Conservation (phyloP, 1,284 basidiomycete species). For the Cutaneotrichosporon sp. region DNA sequence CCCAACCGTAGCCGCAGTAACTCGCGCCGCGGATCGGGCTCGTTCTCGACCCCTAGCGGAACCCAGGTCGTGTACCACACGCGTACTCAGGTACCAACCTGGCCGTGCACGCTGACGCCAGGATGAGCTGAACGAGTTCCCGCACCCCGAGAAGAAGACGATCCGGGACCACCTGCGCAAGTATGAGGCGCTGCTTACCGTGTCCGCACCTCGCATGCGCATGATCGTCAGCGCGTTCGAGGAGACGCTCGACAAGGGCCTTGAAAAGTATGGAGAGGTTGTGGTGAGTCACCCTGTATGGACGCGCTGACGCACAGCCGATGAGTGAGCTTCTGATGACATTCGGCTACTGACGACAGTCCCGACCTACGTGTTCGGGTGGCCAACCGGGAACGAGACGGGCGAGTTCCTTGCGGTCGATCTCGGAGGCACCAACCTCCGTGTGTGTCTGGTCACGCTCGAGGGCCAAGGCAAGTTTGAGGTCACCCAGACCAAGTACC, state of each 20-base stretch:
- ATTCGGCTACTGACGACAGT: slow-evolving; percentile 60
- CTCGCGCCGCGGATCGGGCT: slow-evolving; percentile 57
- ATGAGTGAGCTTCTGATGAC: slow-evolving; percentile 25
- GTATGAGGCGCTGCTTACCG: slow-evolving; percentile 74
- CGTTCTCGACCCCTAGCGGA: slow-evolving; percentile 67
- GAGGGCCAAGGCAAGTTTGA: slow-evolving; percentile 93
- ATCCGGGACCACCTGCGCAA: slow-evolving; percentile 87
- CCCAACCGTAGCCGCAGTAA: slow-evolving; percentile 14
- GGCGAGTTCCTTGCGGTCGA: slow-evolving; percentile 93
- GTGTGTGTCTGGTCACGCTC: slow-evolving; percentile 92
- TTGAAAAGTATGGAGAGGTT: slow-evolving; percentile 77
- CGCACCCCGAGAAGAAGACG: slow-evolving; percentile 54
- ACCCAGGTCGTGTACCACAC: slow-evolving; percentile 71
- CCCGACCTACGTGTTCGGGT: slow-evolving; percentile 95
- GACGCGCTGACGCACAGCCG: slow-evolving; percentile 19
- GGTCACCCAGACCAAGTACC: slow-evolving; percentile 96
- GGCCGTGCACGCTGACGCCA: slow-evolving; percentile 23
- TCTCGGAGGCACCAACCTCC: slow-evolving; percentile 94
- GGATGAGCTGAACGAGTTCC: slow-evolving; percentile 49
- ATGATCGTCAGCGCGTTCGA: slow-evolving; percentile 97
- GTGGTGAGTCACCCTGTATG: slow-evolving; percentile 66
- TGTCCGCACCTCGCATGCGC: slow-evolving; percentile 90
- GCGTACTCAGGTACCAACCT: slow-evolving; percentile 43
- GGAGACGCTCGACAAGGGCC: slow-evolving; percentile 81
- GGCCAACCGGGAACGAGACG: slow-evolving; percentile 84